Percentiles rank a stretch among this genome's conserved stretches.
These are phyloP conservation scores for Aureobasidium leucospermi DNA, from an alignment of 2,329 filamentous ascomycete species.

Conservation along the genomic window DNA sequence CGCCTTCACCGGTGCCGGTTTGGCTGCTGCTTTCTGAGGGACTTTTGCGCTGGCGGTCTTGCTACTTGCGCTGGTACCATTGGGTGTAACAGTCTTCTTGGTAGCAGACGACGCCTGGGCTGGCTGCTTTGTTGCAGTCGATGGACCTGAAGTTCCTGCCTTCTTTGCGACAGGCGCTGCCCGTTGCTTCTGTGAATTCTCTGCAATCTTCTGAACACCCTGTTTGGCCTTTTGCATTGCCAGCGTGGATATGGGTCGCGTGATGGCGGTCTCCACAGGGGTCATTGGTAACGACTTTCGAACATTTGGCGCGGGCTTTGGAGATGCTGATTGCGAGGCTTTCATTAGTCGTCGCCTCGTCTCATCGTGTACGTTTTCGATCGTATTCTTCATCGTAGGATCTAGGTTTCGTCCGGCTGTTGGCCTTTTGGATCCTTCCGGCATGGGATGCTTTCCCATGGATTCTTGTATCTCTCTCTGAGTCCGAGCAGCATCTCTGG, in stretches of 20 bases:
- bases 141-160: background rate
- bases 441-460: conserved; percentile 17
- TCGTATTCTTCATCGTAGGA: conserved; percentile 12
- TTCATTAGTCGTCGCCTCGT: conserved; percentile 21
- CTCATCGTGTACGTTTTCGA: conserved; percentile 15
- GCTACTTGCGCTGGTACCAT: background rate
- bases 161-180: conserved; percentile 6
- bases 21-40: background rate
- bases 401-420: conserved; percentile 19
- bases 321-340: conserved; percentile 15
- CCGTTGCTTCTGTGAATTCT: conserved; percentile 15
- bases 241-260: conserved; percentile 27
- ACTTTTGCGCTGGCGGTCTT: background rate
- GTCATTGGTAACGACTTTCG: conserved; percentile 25
- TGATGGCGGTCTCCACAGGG: conserved; percentile 28
- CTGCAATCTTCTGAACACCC: conserved; percentile 22
- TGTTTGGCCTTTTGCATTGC: conserved; percentile 26
- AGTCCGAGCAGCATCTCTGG: conserved; percentile 9
- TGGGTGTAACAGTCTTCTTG: background rate
- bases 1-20: background rate
- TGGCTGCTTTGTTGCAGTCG: conserved; percentile 2
- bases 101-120: background rate
- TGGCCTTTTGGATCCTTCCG: conserved; percentile 19
- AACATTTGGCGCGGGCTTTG: conserved; percentile 18
- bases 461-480: conserved; percentile 17